Conservation (phyloP, 192 early-diverging fungal species). For the Coemansia sp. region DNA sequence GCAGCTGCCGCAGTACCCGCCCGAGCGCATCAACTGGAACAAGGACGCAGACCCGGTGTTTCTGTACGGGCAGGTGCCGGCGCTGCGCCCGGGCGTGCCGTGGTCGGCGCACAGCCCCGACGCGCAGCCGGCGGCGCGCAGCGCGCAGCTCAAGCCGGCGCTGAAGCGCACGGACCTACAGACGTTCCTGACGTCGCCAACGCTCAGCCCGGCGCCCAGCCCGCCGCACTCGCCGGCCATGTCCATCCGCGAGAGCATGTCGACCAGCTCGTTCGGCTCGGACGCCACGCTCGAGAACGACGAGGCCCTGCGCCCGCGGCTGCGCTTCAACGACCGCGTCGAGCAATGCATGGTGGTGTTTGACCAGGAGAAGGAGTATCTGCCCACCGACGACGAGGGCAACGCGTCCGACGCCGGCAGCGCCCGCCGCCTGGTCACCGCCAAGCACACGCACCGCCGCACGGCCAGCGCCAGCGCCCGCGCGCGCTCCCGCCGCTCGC, state of each 20-base stretch:
- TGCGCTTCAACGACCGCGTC: constrained; percentile 52
- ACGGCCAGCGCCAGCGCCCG: constrained; percentile 3
- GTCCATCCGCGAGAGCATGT: constrained; percentile 48
- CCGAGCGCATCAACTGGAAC: constrained; percentile 53
- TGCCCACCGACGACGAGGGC: constrained; percentile 45
- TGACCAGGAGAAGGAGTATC: constrained; percentile 48
- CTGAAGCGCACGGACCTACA: constrained; percentile 48
- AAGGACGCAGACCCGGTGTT: constrained; percentile 52
- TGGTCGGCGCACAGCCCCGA: constrained; percentile 26
- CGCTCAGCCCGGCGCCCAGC: constrained; percentile 39
- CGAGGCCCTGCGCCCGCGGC: constrained; percentile 22
- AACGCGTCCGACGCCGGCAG: constrained; percentile 8
- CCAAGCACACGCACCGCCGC: constrained; percentile 7
- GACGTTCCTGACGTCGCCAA: constrained; percentile 45
- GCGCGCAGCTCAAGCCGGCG: constrained; percentile 28
- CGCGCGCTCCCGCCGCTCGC: constrained; percentile 21
- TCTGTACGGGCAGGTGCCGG: constrained; percentile 47
- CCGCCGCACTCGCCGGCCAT: constrained; percentile 35
- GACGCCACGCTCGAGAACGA: constrained; percentile 39
- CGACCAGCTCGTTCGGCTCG: constrained; percentile 42
- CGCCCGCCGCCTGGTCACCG: not conserved
- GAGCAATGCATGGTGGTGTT: constrained; percentile 56
- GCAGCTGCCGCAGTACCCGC: constrained; percentile 43
- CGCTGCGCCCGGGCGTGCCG: constrained; percentile 33
- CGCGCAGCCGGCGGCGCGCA: constrained; percentile 1